phyloP scores from a whole-genome alignment of 2,329 filamentous ascomycete species.

The Dothistroma pini region DNA sequence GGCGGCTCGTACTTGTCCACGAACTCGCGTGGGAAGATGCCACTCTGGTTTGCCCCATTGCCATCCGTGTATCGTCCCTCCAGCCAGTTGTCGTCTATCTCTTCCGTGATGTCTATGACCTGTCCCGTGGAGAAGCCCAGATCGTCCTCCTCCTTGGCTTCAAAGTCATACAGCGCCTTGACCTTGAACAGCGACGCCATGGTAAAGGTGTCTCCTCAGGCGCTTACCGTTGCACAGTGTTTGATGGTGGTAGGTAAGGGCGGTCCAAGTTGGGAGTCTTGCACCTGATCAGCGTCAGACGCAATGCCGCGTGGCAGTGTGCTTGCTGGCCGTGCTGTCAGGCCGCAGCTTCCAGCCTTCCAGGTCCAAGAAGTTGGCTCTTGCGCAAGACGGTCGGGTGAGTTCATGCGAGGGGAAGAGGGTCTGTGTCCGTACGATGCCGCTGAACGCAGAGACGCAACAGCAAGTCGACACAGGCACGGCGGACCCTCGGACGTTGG shows the following conservation, averaged over 20 bases:
- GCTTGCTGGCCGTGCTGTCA: background rate
- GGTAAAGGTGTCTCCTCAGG: background rate
- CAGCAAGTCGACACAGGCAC: background rate
- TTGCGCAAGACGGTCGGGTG: background rate
- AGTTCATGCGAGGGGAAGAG: background rate
- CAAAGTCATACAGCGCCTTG: constrained; percentile 93
- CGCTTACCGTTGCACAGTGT: constrained; percentile 4
- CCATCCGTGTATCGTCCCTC: constrained; percentile 80
- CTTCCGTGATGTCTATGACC: constrained; percentile 87
- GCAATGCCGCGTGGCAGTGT: constrained; percentile 8
- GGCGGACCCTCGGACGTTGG: no score
- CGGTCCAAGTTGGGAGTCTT: background rate
- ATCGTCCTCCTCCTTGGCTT: constrained; percentile 90
- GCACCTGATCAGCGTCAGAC: background rate
- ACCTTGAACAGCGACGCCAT: constrained; percentile 69
- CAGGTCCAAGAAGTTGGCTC: background rate
- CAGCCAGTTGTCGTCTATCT: constrained; percentile 94
- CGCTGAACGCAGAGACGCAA: constrained; percentile 1
- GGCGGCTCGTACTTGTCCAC: constrained; percentile 94
- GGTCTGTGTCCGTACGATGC: background rate
- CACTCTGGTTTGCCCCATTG: constrained; percentile 69
- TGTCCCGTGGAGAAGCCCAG: constrained; percentile 81
- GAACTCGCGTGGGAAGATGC: constrained; percentile 94
- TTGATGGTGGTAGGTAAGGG: constrained; percentile 1
- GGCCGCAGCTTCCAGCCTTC: constrained; percentile 1